Conservation (phyloP, 805 yeast species). For the Hemisphaericaspora nanyangensis region DNA sequence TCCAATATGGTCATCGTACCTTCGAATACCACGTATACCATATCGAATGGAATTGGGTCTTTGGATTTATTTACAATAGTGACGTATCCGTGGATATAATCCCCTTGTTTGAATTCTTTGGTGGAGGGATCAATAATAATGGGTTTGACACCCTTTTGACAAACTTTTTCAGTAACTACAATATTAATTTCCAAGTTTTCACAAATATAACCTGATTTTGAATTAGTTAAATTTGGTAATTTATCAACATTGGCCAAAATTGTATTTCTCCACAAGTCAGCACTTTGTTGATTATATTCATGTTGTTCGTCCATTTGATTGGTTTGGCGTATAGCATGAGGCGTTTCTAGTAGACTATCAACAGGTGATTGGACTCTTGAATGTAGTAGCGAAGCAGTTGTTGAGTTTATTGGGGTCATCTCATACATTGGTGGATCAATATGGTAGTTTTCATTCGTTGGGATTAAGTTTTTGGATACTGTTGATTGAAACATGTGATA, state of each 20-base stretch:
- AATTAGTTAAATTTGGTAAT: slow-evolving; percentile 29
- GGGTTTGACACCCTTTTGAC: slow-evolving; percentile 38
- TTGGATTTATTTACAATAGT: slow-evolving; percentile 29
- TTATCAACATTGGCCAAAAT: slow-evolving; percentile 41
- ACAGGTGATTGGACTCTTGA: slow-evolving; percentile 13
- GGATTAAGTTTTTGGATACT: slow-evolving; percentile 32
- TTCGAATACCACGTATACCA: slow-evolving; percentile 43
- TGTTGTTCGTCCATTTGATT: slow-evolving; percentile 2
- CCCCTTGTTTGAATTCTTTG: slow-evolving; percentile 37
- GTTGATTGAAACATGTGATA: slow-evolving; percentile 44
- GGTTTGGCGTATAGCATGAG: slow-evolving; percentile 7
- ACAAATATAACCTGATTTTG: slow-evolving; percentile 19
- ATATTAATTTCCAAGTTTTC: slow-evolving; percentile 29
- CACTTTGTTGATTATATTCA: slow-evolving; percentile 20
- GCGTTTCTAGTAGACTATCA: background rate
- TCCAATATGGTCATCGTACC: slow-evolving; percentile 29
- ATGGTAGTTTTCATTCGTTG: slow-evolving; percentile 35
- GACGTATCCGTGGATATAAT: slow-evolving; percentile 41
- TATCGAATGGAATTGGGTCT: slow-evolving; percentile 36
- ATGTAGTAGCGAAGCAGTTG: slow-evolving; percentile 8
- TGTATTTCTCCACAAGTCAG: slow-evolving; percentile 37
- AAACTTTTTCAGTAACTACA: slow-evolving; percentile 33
- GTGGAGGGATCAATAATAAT: slow-evolving; percentile 28
- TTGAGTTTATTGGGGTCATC: slow-evolving; percentile 18
- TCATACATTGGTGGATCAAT: slow-evolving; percentile 37